These are phyloP conservation scores for Echinochloa phyllopogon DNA, from an alignment of 176 grass and related monocot genomes.

Conservation along the genomic window DNA sequence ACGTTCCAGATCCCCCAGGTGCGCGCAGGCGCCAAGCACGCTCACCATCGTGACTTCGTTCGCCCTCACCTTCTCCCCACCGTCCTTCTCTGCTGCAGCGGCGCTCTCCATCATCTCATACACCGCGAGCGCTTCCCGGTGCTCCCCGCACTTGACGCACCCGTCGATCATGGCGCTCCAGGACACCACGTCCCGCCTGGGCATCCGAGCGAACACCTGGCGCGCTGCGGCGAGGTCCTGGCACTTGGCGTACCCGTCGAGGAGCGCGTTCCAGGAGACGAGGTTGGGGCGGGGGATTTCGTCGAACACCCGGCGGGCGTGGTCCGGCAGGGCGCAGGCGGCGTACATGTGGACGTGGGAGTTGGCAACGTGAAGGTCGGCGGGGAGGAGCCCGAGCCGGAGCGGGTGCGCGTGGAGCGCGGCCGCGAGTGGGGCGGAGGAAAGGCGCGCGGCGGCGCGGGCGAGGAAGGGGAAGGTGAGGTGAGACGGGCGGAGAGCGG, in stretches of 20 bases:
- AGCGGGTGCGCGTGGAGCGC: constrained; percentile 55
- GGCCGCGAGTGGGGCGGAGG: constrained; percentile 28
- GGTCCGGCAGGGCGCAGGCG: constrained; percentile 32
- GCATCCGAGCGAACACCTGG: constrained; percentile 53
- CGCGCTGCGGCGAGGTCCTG: constrained; percentile 49
- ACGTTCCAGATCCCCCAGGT: constrained; percentile 57
- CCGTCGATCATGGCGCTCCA: constrained; percentile 77
- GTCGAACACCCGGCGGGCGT: constrained; percentile 66
- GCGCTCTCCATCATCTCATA: constrained; percentile 59
- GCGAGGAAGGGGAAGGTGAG: constrained; percentile 57
- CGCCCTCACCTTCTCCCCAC: constrained; percentile 27
- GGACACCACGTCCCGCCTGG: constrained; percentile 59
- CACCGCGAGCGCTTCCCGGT: constrained; percentile 45
- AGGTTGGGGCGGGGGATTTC: constrained; percentile 54
- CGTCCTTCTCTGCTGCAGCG: not conserved
- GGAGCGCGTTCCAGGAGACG: constrained; percentile 68
- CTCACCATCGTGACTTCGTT: constrained; percentile 71
- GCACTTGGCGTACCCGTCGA: constrained; percentile 80
- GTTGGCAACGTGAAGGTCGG: constrained; percentile 55
- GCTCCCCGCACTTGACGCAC: constrained; percentile 65
- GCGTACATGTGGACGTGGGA: constrained; percentile 61
- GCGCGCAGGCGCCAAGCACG: constrained; percentile 61
- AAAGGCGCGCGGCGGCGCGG: constrained; percentile 47
- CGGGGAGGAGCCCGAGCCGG: constrained; percentile 41
- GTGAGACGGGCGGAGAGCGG: constrained; percentile 48